These are phyloP conservation scores for Nematodospora valgi DNA, from an alignment of 805 yeast genomes.

Conservation along the genomic window DNA sequence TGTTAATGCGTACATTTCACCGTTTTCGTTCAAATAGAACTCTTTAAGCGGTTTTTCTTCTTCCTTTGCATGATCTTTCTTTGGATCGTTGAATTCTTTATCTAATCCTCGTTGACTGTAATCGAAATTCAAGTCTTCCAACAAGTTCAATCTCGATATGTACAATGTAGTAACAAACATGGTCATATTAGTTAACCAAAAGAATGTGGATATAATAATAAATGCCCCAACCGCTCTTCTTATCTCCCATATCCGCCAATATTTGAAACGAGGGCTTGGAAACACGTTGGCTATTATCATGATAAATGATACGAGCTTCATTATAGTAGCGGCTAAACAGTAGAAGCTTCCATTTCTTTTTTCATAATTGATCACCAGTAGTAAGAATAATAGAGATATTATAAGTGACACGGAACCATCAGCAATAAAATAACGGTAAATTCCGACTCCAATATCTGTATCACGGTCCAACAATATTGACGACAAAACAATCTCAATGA, in stretches of 20 bases:
- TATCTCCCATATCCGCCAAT: slow-evolving; percentile 21
- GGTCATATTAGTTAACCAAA: slow-evolving; percentile 36
- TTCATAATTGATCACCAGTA: slow-evolving; percentile 36
- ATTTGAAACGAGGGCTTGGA: slow-evolving; percentile 20
- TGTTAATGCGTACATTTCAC: slow-evolving; percentile 28
- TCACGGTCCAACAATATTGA: slow-evolving; percentile 25
- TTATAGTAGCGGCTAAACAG: slow-evolving; percentile 29
- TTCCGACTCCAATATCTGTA: slow-evolving; percentile 16
- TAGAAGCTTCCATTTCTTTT: slow-evolving; percentile 39
- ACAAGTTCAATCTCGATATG: slow-evolving; percentile 32
- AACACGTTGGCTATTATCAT: slow-evolving; percentile 25
- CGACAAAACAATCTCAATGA: slow-evolving; percentile 25
- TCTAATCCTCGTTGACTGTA: slow-evolving; percentile 20
- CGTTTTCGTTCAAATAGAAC: slow-evolving; percentile 25
- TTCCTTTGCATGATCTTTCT: neutral
- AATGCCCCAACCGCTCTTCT: slow-evolving; percentile 36
- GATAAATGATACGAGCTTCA: slow-evolving; percentile 34
- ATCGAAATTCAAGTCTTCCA: slow-evolving; percentile 32
- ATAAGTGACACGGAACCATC: slow-evolving; percentile 29
- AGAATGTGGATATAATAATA: slow-evolving; percentile 33
- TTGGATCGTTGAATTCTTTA: slow-evolving; percentile 12
- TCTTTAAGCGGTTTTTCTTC: slow-evolving; percentile 17
- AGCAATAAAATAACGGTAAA: slow-evolving; percentile 38
- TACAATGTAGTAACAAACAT: slow-evolving; percentile 38
- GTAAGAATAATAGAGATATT: slow-evolving; percentile 32